A percentile compares a stretch with the other conserved stretches of the same genome.
phyloP scores from a whole-genome alignment of 768 basidiomycete genomes.

The Pisolithus microcarpus region DNA sequence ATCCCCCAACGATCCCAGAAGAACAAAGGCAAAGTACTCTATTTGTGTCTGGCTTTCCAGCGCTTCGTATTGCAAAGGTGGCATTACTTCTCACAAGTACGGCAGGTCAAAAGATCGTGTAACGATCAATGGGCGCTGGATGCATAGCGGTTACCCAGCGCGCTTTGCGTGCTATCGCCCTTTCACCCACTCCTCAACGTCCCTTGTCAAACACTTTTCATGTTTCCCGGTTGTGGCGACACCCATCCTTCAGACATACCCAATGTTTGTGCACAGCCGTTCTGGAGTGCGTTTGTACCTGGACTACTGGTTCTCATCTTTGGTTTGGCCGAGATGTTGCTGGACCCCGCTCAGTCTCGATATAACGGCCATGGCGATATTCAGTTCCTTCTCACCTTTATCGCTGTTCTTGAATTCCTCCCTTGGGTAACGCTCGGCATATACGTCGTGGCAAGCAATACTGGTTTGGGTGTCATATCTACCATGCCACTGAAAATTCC shows the following conservation, averaged over 20 bases:
- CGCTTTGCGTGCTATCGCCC: too few species aligned
- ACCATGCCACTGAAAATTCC: slow-evolving; percentile 58
- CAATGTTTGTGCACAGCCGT: not conserved
- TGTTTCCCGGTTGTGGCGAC: not conserved
- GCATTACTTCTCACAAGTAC: too few species aligned
- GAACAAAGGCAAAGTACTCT: too few species aligned
- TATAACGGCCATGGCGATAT: not conserved
- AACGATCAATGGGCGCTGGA: too few species aligned
- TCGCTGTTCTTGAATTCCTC: slow-evolving; percentile 51
- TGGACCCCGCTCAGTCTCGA: not conserved
- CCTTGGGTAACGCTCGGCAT: slow-evolving; percentile 56
- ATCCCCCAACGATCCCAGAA: too few species aligned
- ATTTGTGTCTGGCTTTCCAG: too few species aligned
- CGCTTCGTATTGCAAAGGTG: too few species aligned
- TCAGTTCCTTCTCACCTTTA: slow-evolving; percentile 42
- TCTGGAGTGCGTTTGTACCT: not conserved
- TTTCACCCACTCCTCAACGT: too few species aligned
- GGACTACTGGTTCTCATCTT: not conserved
- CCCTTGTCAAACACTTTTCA: too few species aligned
- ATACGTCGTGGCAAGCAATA: slow-evolving; percentile 34
- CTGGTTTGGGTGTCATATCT: not conserved
- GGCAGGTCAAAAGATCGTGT: too few species aligned
- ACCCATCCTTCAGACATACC: not conserved
- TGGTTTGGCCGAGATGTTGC: not conserved
- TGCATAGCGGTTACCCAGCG: too few species aligned